Conservation (phyloP, 495 filamentous ascomycete species). For the Cercophora newfieldiana region DNA sequence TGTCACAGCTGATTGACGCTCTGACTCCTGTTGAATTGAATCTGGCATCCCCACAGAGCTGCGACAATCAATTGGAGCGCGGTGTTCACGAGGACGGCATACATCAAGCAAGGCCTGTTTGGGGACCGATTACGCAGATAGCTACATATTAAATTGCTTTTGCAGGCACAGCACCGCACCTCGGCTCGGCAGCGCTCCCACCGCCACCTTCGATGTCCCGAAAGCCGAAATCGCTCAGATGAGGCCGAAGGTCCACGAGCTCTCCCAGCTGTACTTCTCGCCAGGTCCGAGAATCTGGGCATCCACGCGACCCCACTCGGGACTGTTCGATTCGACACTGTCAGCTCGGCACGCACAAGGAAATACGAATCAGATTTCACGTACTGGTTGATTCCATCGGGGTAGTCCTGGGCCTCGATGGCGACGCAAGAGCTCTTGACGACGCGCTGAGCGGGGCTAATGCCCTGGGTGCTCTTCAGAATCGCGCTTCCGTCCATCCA, state of each 20-base stretch:
- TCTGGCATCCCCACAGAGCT: neutral
- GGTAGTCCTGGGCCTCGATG: constrained; percentile 68
- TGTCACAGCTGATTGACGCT: neutral
- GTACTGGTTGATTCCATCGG: constrained; percentile 74
- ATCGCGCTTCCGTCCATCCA: constrained; percentile 63
- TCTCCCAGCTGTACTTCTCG: constrained; percentile 47
- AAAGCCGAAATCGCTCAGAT: constrained; percentile 24
- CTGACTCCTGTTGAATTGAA: neutral
- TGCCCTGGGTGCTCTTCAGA: constrained; percentile 65
- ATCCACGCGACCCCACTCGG: constrained; percentile 65
- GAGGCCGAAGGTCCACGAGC: constrained; percentile 50
- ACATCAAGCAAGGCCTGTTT: neutral
- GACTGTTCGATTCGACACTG: constrained; percentile 35
- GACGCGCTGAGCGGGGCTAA: constrained; percentile 50
- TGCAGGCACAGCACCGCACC: neutral
- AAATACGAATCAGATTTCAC: constrained; percentile 18
- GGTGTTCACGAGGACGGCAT: neutral
- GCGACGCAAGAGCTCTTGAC: constrained; percentile 60
- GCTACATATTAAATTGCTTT: neutral
- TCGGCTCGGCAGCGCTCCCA: neutral
- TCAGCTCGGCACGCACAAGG: neutral
- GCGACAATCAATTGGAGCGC: neutral
- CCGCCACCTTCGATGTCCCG: neutral
- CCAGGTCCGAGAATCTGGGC: constrained; percentile 61
- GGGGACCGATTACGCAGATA: neutral